Evolutionary conservation across 441 rosid genomes (phyloP), one percentile per base, ranked within the genome.

Genomic region (Syzygium syzygioides): DNA sequence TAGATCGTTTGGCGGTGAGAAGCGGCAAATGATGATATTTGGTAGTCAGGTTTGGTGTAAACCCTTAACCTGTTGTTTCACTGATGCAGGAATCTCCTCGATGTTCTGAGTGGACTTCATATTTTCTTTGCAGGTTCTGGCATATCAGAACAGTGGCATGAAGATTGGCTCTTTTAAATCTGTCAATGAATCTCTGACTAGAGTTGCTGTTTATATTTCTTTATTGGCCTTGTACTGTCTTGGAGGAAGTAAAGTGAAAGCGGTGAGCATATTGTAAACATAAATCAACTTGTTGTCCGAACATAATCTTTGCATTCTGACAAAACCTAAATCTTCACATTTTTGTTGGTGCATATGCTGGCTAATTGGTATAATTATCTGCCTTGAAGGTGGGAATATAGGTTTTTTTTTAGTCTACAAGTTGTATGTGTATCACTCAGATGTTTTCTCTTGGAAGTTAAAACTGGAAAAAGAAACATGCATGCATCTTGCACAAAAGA

Each of bases 171-270:
- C 94, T 87, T 98, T 95, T 91, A 98, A 96, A 93, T 96, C 99
- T 37, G 80, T 94, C 88, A 96, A 96, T 92, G 98, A 97, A 92
- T 96, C 99, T 57, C 88, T 96, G 92, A 98, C 99, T 87, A 94
- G 99, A 90, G 93, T 95, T 90, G 98, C 98, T 90, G 97, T 97
- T 79, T 97, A 97, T 90, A 88, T 98, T 85, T 98, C 99, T 87
- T 91, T 98, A 90, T 59, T 98, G 93, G 94, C 98, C 87, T 95
- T 98, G 85, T 96, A 98, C 92, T 91, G 94, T 91, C 98, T 98
- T 87, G 99, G 99, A 92, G 99, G 99, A 91, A 97, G 91, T 94
- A 96, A 96, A 94, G 99, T 96, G 93, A 98, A 96, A 94, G 94
- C 98, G 87, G 99, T 98, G 91, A 95, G 98, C 88, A 88, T 85